A percentile compares a stretch with the other conserved stretches of the same genome.
Evolutionary conservation across 306 rosid genomes (phyloP).

Genomic region (Vachellia pachyceras): DNA sequence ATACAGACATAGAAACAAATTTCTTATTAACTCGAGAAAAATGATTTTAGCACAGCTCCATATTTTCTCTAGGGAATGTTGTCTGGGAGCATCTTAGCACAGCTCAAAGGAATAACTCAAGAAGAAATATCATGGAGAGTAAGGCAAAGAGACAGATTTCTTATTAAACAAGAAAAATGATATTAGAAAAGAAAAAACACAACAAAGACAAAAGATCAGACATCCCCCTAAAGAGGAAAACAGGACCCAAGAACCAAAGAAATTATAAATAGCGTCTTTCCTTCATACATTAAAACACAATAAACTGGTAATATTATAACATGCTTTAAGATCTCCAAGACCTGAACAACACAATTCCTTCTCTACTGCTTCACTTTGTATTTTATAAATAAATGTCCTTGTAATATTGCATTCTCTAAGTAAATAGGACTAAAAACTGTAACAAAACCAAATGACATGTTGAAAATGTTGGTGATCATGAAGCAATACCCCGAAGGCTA

Average conservation of each 20-base stretch:
- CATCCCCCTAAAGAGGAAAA: neutral
- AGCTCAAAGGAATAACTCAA: neutral
- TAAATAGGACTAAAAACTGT: neutral
- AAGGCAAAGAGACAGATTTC: neutral
- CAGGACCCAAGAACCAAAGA: neutral
- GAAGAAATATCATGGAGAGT: neutral
- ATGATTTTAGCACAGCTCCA: no score
- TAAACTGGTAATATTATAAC: neutral
- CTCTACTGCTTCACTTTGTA: neutral
- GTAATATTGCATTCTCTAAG: neutral
- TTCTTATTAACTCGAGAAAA: no score
- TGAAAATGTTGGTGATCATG: conserved; percentile 13
- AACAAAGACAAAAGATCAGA: neutral
- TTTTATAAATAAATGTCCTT: neutral
- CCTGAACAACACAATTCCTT: neutral
- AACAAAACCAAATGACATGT: neutral
- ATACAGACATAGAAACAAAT: no score
- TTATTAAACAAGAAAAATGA: neutral
- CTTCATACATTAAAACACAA: neutral
- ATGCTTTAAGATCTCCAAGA: neutral
- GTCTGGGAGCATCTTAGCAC: neutral
- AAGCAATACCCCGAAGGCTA: conserved; percentile 75
- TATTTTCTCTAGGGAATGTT: neutral
- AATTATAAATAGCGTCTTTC: neutral
- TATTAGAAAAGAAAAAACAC: neutral